Percentiles rank a stretch among this genome's conserved stretches.
These are phyloP conservation scores for Hypoxylon sp. DNA, from an alignment of 2,329 filamentous ascomycete genomes.

Conservation along the genomic window DNA sequence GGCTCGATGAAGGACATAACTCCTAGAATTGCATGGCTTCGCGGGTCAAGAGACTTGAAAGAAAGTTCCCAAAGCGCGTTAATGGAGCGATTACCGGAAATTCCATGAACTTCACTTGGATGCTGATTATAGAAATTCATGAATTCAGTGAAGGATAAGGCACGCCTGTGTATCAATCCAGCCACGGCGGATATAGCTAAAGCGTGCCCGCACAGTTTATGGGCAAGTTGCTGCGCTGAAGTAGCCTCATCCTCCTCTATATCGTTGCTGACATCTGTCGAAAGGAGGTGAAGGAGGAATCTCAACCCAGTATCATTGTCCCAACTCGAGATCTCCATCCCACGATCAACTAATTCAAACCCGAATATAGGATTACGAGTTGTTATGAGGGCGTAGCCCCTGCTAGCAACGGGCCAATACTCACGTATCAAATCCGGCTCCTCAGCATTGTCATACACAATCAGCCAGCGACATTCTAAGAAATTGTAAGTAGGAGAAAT, in stretches of 20 bases:
- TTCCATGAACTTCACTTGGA: too few species aligned
- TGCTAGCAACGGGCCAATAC: neutral
- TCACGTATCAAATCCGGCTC: neutral
- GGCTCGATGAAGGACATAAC: neutral
- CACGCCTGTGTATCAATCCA: neutral
- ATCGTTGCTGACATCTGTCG: neutral
- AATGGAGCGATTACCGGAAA: too few species aligned
- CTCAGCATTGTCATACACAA: slow-evolving; percentile 6
- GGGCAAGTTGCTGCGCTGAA: neutral
- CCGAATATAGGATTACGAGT: neutral
- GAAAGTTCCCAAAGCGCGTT: neutral
- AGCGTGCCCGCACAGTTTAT: neutral
- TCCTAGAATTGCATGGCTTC: neutral
- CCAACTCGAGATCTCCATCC: neutral
- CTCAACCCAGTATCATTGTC: neutral
- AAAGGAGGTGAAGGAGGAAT: neutral
- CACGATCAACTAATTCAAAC: neutral
- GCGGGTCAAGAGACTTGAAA: neutral
- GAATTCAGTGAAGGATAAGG: too few species aligned
- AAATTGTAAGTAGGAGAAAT: neutral
- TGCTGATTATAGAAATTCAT: too few species aligned
- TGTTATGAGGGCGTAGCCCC: neutral
- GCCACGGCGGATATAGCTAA: neutral
- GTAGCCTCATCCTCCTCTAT: neutral
- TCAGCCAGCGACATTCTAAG: slow-evolving; percentile 3